Evolutionary conservation across 495 filamentous ascomycete species (phyloP), one percentile per base, ranked within the genome.

Genomic region (Talaromyces wortmannii): DNA sequence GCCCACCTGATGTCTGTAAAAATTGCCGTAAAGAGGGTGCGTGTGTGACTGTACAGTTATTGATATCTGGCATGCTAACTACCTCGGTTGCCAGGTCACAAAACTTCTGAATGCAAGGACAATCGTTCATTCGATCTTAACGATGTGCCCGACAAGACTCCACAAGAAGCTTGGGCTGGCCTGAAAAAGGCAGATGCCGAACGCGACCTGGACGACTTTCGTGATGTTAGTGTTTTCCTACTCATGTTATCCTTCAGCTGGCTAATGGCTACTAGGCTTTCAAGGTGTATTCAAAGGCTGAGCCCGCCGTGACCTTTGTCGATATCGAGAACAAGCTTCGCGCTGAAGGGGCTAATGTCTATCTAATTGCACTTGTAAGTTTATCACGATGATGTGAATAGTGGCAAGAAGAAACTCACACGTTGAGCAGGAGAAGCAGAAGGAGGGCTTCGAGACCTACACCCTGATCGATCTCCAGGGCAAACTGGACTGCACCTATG

Each of bases 401-500:
- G 23, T 23, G 23, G 23, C 23, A 23, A 42, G 31, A 23, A 42
- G 31, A 50, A 8, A 55, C 47, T 53, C 23, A 57, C 49, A 5
- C 32, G 45, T 42, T 56, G 42, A 40, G 10, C 18, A 33, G 52
- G 52, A 53, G 8, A 56, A 89, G 80, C 78, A 85, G 56, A 73
- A 78, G 11, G 74, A 82, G 36, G 55, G 86, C 6, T 65, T 75
- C 0, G 62, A 75, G 13, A 85, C 84, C 5, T 78, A 87, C 58
- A 92, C 83, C 54, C 81, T 88, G 56, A 89, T 97, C 70, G 84
- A 94, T 57, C 78, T 96, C 7, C 87, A 96, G 59, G 94, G 94
- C 17, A 85, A 90, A 54, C 64, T 85, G 2, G 81, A 88, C 62
- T 83, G 85, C 63, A 86, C 86, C 61, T 96, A 88, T 63, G 75